Evolutionary conservation across 352 stramenopile species (phyloP), one percentile per base, ranked within the genome.

Genomic region (Phytophthora brassicae): DNA sequence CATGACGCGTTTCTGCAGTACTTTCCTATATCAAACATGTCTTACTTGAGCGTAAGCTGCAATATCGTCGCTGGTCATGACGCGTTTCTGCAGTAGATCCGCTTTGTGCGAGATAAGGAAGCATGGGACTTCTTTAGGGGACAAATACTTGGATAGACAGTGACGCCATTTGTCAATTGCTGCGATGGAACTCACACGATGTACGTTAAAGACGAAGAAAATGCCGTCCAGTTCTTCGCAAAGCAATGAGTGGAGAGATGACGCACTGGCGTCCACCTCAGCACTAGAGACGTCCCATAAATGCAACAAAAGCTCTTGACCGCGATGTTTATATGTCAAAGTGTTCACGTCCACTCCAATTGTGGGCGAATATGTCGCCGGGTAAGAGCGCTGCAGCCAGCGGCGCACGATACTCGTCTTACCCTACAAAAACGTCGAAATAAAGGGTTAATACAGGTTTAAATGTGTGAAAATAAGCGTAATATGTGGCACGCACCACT

Each of bases 161-260:
- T 92, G 73, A 20, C 82, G 82, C 86, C 86, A 95, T 64, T 90
- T 92, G 72, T 95, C 86, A 22, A 95, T 68, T 8, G 86, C 84
- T 0, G 84, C 84, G 58, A 95, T 92, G 26, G 86, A 93, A 59
- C 83, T 95, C 69, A 95, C 84, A 29, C 86, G 81, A 56, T 95
- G 84, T 33, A 95, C 82, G 58, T 95, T 95, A 52, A 92, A 92
- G n/a, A 93, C 86, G 38, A 91, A 91, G 66, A 95, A 95, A 49
- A 95, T 76, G 46, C 86, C 86, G 56, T 93, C 86, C 29, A 95
- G 75, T 13, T 83, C 75, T 9, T 93, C 81, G 41, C 86, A 95
- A 22, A 92, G 52, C 13, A 92, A 68, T 53, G 85, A 60, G 60
- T 92, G 84, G 20, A 92, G 66, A 16, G 81, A 77, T n/a, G 77